A percentile compares a stretch with the other conserved stretches of the same genome.
Conservation (phyloP, 2,329 filamentous ascomycete genomes). For the Talaromyces sp. region DNA sequence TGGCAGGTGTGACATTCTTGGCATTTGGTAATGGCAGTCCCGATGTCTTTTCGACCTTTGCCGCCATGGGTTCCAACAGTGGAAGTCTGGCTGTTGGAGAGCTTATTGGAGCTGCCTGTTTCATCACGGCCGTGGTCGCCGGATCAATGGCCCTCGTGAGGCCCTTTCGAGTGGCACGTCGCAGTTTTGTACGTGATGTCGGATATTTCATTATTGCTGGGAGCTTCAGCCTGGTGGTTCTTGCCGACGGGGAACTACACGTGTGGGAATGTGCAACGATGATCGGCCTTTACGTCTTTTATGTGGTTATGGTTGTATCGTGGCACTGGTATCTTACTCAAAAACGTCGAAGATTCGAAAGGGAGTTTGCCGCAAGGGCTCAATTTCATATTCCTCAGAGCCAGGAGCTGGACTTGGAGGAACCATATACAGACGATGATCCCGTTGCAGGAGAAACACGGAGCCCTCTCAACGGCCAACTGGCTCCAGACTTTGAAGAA, state of each 20-base stretch:
- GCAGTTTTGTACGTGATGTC: slow-evolving; percentile 87
- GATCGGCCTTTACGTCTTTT: slow-evolving; percentile 87
- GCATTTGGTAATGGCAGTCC: slow-evolving; percentile 97
- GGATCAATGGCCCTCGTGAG: slow-evolving; percentile 96
- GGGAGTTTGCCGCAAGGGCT: slow-evolving; percentile 67
- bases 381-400: slow-evolving; percentile 62
- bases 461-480: slow-evolving; percentile 44
- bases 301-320: slow-evolving; percentile 78
- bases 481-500: slow-evolving; percentile 60
- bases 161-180: slow-evolving; percentile 84
- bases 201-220: slow-evolving; percentile 87
- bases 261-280: slow-evolving; percentile 87
- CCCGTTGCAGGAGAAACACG: slow-evolving; percentile 42
- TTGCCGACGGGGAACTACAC: slow-evolving; percentile 76
- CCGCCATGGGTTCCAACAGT: slow-evolving; percentile 93
- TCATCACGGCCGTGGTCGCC: slow-evolving; percentile 93
- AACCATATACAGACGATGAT: slow-evolving; percentile 53
- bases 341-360: slow-evolving; percentile 56
- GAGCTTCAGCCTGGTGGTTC: slow-evolving; percentile 77
- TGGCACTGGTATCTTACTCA: slow-evolving; percentile 85
- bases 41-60: slow-evolving; percentile 97
- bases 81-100: slow-evolving; percentile 96
- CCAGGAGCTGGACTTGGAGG: slow-evolving; percentile 55
- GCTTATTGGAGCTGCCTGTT: slow-evolving; percentile 87
- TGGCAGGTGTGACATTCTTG: slow-evolving; percentile 92